Evolutionary conservation across 164 flowering plant species (phyloP).

Genomic region (Berberis vulgaris): DNA sequence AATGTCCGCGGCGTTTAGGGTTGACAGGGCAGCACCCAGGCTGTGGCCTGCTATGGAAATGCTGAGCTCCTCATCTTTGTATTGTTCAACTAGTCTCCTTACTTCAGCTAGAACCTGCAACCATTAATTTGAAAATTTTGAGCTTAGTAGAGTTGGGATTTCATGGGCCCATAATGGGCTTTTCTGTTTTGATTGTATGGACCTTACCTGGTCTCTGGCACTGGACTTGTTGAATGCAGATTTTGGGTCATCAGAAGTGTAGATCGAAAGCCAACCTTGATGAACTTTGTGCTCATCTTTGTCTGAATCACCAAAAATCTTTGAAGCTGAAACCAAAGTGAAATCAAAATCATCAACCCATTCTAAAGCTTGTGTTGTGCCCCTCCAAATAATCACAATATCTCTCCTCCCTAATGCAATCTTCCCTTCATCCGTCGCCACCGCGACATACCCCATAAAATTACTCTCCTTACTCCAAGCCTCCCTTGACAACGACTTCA

Average conservation of each 20-base stretch:
- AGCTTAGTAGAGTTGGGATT: neutral
- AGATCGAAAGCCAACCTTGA: constrained; percentile 33
- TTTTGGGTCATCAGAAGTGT: constrained; percentile 29
- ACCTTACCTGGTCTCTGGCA: constrained; percentile 45
- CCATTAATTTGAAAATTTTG: neutral
- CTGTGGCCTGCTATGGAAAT: constrained; percentile 25
- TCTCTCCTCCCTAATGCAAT: constrained; percentile 34
- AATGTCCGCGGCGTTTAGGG: neutral
- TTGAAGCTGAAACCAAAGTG: constrained; percentile 20
- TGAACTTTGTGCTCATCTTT: constrained; percentile 16
- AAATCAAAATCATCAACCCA: constrained; percentile 37
- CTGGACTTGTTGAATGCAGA: constrained; percentile 30
- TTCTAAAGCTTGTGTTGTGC: constrained; percentile 24
- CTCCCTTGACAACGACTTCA: constrained; percentile 30
- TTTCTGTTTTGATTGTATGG: neutral
- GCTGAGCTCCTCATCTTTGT: constrained; percentile 31
- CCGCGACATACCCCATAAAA: constrained; percentile 54
- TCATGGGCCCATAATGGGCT: neutral
- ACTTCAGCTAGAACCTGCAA: constrained; percentile 38
- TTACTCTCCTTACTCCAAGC: constrained; percentile 40
- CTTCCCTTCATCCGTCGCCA: constrained; percentile 46
- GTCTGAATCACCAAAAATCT: constrained; percentile 6
- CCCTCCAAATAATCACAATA: constrained; percentile 47
- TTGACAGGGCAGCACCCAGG: neutral
- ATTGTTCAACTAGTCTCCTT: constrained; percentile 35